Base-by-base conservation (phyloP, 2,329 filamentous ascomycete genomes). In the Exophiala phaeomuriformis region DNA sequence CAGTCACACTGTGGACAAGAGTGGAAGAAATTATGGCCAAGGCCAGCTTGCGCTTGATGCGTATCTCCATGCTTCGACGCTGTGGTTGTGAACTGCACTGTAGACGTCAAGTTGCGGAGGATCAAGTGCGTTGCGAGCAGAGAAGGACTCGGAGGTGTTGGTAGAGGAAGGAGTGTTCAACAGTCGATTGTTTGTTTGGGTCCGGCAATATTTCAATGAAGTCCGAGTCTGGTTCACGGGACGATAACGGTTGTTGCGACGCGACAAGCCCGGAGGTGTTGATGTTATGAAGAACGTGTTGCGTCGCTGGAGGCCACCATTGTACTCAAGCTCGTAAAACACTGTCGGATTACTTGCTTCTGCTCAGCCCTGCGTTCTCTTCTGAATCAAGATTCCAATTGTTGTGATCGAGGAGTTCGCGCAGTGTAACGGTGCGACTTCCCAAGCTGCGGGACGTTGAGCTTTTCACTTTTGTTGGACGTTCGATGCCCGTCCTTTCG, bases 21-120 rank as follows among this genome's bases (percentile, higher is more conserved):
- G 40, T 33, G 27, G 41, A 30, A n/a, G 55, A 32, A 2, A 46
- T 68, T 19, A 51, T 40, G 19, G 33, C 44, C 35, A 58, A n/a
- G 3, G 40, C 51, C 31, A 50, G 28, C 7, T 27, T 47, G 28
- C 19, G 9, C 3, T 19, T 31, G 35, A 32, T 44, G 12, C 52
- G 46, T 31, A 36, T 30, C 33, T 49, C 39, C 56, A 58, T 58
- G 19, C 32, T 30, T 28, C 10, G 19, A 39, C 43, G 31, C 19
- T 19, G 33, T 36, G 7, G 7, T 9, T n/a, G 29, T 12, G 39
- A 27, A 19, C 19, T 19, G 19, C 19, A 19, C 19, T 19, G 19
- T 19, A 19, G 45, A 7, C 12, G 19, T 19, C 9, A 5, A 29
- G 10, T 27, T 40, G 12, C n/a, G 7, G 7, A 4, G n/a, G 10